phyloP scores from a whole-genome alignment of 129 eudicot species.

The Oenanthe sinensis region DNA sequence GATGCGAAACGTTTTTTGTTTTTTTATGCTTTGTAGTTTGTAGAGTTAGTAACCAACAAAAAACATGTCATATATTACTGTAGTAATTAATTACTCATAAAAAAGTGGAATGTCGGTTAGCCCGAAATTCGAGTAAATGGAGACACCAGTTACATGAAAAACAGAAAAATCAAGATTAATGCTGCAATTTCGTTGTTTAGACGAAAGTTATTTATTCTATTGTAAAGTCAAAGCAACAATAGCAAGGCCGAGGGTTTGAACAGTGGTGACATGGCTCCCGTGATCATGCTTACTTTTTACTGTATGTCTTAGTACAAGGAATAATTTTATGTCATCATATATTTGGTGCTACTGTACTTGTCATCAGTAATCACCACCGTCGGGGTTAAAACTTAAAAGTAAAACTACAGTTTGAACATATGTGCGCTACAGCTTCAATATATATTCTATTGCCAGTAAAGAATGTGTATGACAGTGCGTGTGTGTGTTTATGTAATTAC shows the following conservation, averaged over 20 bases:
- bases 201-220: no score
- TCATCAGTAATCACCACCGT: no score
- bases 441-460: no score
- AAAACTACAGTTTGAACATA: background rate
- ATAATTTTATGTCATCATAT: no score
- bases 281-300: background rate
- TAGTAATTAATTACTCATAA: background rate
- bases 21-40: no score
- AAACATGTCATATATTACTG: no score
- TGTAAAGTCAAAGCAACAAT: background rate
- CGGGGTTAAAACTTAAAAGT: no score
- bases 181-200: background rate
- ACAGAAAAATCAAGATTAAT: no score
- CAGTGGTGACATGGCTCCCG: background rate
- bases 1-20: no score
- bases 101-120: background rate
- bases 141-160: background rate
- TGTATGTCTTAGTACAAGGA: background rate
- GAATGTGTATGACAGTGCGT: no score
- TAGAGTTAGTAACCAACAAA: no score
- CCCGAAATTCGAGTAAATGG: background rate
- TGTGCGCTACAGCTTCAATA: no score
- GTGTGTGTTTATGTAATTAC: background rate
- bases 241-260: background rate
- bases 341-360: background rate